A percentile compares a stretch with the other conserved stretches of the same genome.
These are phyloP conservation scores for Penicillium canescens DNA, from an alignment of 495 filamentous ascomycete species.

Conservation along the genomic window DNA sequence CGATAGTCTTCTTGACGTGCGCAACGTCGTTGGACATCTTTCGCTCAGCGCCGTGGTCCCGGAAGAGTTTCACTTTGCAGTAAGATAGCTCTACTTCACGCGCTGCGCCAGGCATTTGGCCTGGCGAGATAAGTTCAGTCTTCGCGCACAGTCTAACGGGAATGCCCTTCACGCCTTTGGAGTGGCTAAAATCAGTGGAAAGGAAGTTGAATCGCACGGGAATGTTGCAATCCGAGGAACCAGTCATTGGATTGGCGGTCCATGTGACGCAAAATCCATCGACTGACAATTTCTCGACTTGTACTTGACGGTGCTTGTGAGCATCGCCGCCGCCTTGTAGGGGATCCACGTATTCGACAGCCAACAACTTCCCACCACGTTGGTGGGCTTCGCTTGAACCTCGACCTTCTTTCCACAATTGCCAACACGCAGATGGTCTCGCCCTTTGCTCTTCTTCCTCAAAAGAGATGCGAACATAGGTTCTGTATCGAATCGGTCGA, in stretches of 20 bases:
- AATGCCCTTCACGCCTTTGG: slow-evolving; percentile 96
- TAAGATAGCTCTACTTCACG: slow-evolving; percentile 73
- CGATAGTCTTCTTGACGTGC: slow-evolving; percentile 90
- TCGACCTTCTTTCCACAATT: slow-evolving; percentile 92
- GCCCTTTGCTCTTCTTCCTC: slow-evolving; percentile 88
- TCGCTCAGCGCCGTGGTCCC: slow-evolving; percentile 93
- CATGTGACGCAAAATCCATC: slow-evolving; percentile 92
- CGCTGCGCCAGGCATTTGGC: slow-evolving; percentile 43
- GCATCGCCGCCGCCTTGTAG: slow-evolving; percentile 68
- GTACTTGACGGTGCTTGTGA: slow-evolving; percentile 68
- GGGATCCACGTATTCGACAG: slow-evolving; percentile 89
- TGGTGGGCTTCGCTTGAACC: slow-evolving; percentile 89
- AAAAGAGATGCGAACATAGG: slow-evolving; percentile 88
- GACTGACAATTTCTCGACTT: slow-evolving; percentile 80
- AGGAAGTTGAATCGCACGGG: slow-evolving; percentile 96
- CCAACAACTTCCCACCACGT: slow-evolving; percentile 80
- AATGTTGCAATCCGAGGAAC: slow-evolving; percentile 70
- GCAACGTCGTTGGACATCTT: slow-evolving; percentile 94
- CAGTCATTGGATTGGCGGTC: slow-evolving; percentile 64
- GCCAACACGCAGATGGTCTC: slow-evolving; percentile 84
- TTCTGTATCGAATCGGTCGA: slow-evolving; percentile 66
- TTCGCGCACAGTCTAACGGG: slow-evolving; percentile 90
- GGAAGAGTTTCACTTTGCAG: slow-evolving; percentile 95
- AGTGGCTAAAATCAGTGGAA: slow-evolving; percentile 97
- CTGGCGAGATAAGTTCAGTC: slow-evolving; percentile 61